Base-by-base conservation (phyloP, 208 protist genomes). In the Acanthamoeba pearcei region DNA sequence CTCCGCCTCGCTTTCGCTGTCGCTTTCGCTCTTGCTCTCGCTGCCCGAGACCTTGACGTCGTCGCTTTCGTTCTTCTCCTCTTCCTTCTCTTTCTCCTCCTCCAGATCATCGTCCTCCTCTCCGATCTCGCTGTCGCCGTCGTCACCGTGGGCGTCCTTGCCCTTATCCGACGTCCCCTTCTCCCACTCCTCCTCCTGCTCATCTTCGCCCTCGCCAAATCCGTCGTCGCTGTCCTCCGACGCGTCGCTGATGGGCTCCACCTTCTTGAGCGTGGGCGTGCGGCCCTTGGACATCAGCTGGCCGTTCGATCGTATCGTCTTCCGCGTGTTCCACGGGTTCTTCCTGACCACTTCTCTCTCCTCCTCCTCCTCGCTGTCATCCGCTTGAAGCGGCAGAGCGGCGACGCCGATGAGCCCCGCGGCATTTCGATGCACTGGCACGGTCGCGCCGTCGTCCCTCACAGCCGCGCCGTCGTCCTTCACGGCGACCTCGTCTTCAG, bases 71-170 rank as follows among this genome's bases (percentile, higher is more conserved):
- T 51, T 27, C 27, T 22, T 38, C 42, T 82, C 46, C 74, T 82
- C 42, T 53, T 89, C 53, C 51, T 66, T 57, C 46, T 89, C 82
- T 17, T 64, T 66, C 27, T 89, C 82, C 9, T 66, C 76, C 5
- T 49, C 42, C 24, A 83, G 42, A 53, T 55, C 76, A 8, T 49
- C 76, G 27, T 83, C 76, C 42, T 83, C 76, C 24, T 83, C 76
- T 9, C 76, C 76, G 49, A 83, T 89, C 55, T 46, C 82, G n/a
- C 32, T 89, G n/a, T 89, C 82, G 5, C 17, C 38, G 78, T 29
- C 13, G 82, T 89, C 82, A 22, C 46, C 74, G 8, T 42, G 68
- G 74, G 42, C 74, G 32, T 46, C 15, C 42, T 82, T 82, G 74
- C 38, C 74, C 46, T 82, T 82, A 38, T 42, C 42, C 10, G n/a